phyloP scores from a whole-genome alignment of 345 rosid genomes.

The Geranium brycei region DNA sequence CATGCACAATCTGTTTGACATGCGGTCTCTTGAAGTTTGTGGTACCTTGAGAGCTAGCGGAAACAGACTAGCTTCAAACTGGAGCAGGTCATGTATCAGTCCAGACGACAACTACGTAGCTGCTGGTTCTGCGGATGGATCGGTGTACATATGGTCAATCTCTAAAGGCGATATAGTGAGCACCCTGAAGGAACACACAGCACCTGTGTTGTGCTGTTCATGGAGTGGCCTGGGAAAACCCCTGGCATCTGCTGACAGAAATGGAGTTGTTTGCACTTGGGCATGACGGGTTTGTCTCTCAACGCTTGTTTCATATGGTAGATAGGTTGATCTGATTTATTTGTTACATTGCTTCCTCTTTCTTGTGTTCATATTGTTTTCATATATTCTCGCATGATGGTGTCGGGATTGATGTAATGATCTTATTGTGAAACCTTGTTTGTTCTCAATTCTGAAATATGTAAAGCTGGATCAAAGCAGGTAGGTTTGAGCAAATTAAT shows the following conservation, averaged over 20 bases:
- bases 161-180: conserved; percentile 58
- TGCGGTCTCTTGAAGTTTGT: conserved; percentile 75
- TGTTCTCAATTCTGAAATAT: too few species aligned
- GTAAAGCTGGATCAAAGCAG: too few species aligned
- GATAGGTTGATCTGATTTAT: too few species aligned
- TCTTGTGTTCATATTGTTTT: not conserved
- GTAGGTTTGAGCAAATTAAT: too few species aligned
- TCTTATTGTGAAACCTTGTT: too few species aligned
- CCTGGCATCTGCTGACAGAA: conserved; percentile 81
- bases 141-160: conserved; percentile 70
- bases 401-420: too few species aligned
- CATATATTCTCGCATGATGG: too few species aligned
- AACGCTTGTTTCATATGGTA: not conserved
- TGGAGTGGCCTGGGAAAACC: conserved; percentile 94
- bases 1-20: conserved; percentile 75
- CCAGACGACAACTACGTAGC: conserved; percentile 76
- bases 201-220: conserved; percentile 74
- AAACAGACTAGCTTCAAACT: conserved; percentile 76
- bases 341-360: not conserved
- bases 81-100: conserved; percentile 94
- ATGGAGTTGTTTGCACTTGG: conserved; percentile 71
- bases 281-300: conserved; percentile 19
- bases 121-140: conserved; percentile 86
- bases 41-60: conserved; percentile 65
- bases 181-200: conserved; percentile 63